These are phyloP conservation scores for Boletus huronensis DNA, from an alignment of 768 basidiomycete species.

Conservation along the genomic window DNA sequence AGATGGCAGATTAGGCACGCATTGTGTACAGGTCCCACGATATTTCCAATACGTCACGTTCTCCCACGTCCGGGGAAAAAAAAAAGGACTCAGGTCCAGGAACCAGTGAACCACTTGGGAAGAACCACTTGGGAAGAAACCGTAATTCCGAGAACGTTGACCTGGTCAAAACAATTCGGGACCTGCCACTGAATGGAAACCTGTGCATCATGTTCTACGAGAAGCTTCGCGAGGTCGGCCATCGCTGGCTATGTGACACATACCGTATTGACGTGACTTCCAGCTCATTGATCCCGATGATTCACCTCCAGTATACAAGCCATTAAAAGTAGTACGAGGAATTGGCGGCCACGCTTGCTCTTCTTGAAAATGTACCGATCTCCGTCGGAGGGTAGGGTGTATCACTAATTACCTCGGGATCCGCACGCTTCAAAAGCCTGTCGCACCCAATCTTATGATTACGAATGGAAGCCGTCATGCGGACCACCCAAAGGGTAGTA, in stretches of 20 bases:
- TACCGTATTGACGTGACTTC: background rate
- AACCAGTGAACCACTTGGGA: too few species aligned
- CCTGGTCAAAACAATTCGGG: background rate
- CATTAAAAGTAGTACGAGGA: too few species aligned
- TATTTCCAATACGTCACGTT: background rate
- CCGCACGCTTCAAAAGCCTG: background rate
- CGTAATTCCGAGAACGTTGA: too few species aligned
- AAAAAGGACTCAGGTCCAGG: too few species aligned
- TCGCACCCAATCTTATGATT: background rate
- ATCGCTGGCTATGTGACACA: background rate
- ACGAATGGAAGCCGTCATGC: background rate
- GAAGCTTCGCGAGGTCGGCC: background rate
- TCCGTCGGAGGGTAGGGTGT: background rate
- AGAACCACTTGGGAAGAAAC: too few species aligned
- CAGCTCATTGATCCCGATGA: too few species aligned
- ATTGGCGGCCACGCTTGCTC: background rate
- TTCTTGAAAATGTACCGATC: background rate
- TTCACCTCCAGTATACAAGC: background rate
- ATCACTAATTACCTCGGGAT: too few species aligned
- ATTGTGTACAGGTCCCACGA: background rate
- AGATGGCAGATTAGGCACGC: background rate
- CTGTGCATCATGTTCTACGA: background rate
- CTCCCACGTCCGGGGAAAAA: background rate
- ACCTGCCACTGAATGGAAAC: background rate
- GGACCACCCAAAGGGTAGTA: background rate